Base-by-base conservation (phyloP, 495 filamentous ascomycete genomes). In the Penicillium verhagenii region DNA sequence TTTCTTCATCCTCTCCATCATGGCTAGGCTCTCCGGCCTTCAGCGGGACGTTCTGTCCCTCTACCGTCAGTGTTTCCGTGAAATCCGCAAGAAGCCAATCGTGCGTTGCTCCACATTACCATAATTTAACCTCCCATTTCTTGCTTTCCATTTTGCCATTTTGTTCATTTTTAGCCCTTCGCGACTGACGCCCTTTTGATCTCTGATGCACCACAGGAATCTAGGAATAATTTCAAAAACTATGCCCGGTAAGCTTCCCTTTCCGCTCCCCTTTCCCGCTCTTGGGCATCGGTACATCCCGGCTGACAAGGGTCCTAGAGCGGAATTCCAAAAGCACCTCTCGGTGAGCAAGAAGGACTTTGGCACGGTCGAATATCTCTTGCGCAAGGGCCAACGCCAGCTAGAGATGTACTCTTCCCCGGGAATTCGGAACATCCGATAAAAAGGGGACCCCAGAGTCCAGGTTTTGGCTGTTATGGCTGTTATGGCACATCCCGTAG, bases 41-140 rank as follows among this genome's bases (percentile, higher is more conserved):
- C 95, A 98, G 64, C 86, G 84, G 65, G 89, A 95, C 51, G 92
- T 98, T 7, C 70, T 97, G 37, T 78, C 83, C 31, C 83, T 98
- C 9, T 98, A 97, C 63, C 85, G 92, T 43, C 82, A 84, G 61
- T 97, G 92, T 60, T 77, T 98, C 24, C 80, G 91, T 46, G 89
- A 87, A 61, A 83, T 85, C 49, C 79, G 85, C 49, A 89, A 86
- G 60, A 98, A 98, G 71, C 91, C 94, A 47, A 60, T 72, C 57
- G 89, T 93, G 69, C 63, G 82, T 76, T n/a, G 21, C 25, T 38
- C 14, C 24, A 24, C 26, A 18, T 33, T 28, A 26, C 20, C 5
- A n/a, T n/a, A n/a, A n/a, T n/a, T n/a, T n/a, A n/a, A n/a, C n/a
- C n/a, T n/a, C n/a, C n/a, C n/a, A n/a, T n/a, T n/a, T n/a, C n/a